Percentiles rank a stretch among this genome's conserved stretches.
phyloP scores from a whole-genome alignment of 2,329 filamentous ascomycete species.

The Xylaria sp. region DNA sequence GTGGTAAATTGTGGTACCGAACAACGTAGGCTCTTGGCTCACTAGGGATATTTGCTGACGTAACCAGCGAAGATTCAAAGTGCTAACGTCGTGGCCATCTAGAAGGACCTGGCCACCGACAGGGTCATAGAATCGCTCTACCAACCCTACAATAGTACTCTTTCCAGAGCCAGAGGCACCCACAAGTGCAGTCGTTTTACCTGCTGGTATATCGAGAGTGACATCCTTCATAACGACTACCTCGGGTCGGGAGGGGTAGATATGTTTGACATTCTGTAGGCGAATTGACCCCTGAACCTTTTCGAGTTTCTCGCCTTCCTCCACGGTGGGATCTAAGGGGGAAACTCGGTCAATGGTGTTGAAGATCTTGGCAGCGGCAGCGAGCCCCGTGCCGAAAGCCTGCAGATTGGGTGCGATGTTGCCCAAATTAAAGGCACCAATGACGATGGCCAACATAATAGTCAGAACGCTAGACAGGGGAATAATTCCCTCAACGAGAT shows the following conservation, averaged over 20 bases:
- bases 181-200: slow-evolving; percentile 92
- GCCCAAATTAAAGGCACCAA: slow-evolving; percentile 90
- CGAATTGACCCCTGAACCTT: slow-evolving; percentile 81
- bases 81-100: slow-evolving; percentile 84
- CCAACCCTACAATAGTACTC: slow-evolving; percentile 90
- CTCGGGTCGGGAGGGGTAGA: slow-evolving; percentile 93
- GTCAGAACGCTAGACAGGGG: slow-evolving; percentile 78
- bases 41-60: slow-evolving; percentile 93
- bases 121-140: slow-evolving; percentile 94
- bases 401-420: slow-evolving; percentile 88
- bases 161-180: slow-evolving; percentile 95
- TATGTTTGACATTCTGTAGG: slow-evolving; percentile 85
- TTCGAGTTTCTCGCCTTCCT: slow-evolving; percentile 77
- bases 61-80: slow-evolving; percentile 87
- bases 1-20: slow-evolving; percentile 86
- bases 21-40: slow-evolving; percentile 91
- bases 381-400: slow-evolving; percentile 84
- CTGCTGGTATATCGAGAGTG: slow-evolving; percentile 80
- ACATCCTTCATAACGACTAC: slow-evolving; percentile 89
- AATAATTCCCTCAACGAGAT: slow-evolving; percentile 73
- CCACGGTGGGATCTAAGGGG: slow-evolving; percentile 79
- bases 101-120: slow-evolving; percentile 81
- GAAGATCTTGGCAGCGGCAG: slow-evolving; percentile 91
- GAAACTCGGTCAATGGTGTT: slow-evolving; percentile 90
- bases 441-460: slow-evolving; percentile 90